phyloP scores from a whole-genome alignment of 2,329 filamentous ascomycete species.

The Monosporascus sp. region DNA sequence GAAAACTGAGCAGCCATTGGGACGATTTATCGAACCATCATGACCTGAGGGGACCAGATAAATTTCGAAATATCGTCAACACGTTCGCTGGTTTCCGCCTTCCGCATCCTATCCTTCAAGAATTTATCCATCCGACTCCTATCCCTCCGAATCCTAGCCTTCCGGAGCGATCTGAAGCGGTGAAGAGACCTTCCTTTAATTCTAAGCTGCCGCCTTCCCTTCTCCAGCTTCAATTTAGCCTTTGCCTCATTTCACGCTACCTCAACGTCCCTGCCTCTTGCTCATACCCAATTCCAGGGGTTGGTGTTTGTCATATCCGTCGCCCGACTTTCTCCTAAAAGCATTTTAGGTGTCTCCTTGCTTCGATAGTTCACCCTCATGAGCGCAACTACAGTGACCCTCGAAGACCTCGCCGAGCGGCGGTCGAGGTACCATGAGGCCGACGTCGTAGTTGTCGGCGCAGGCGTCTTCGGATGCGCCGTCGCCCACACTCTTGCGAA shows the following conservation, averaged over 20 bases:
- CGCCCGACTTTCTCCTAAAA: neutral
- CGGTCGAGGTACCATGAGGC: slow-evolving; percentile 56
- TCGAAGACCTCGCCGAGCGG: slow-evolving; percentile 39
- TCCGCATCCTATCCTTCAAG: too few relatives aligned
- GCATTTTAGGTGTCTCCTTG: neutral
- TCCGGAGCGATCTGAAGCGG: too few relatives aligned
- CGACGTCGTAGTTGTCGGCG: slow-evolving; percentile 89
- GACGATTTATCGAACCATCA: slow-evolving; percentile 27
- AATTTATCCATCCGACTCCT: too few relatives aligned
- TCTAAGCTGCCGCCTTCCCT: too few relatives aligned
- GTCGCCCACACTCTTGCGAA: slow-evolving; percentile 78
- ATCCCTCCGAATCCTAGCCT: too few relatives aligned
- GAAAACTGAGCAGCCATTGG: slow-evolving; percentile 7
- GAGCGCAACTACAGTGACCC: slow-evolving; percentile 28
- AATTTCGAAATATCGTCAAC: neutral
- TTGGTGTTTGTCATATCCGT: too few relatives aligned
- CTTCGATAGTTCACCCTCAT: slow-evolving; percentile 13
- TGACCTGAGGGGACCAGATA: slow-evolving; percentile 20
- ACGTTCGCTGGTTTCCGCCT: slow-evolving; percentile 3
- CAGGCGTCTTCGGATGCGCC: slow-evolving; percentile 84
- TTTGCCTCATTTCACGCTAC: too few relatives aligned
- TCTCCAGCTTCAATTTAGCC: too few relatives aligned
- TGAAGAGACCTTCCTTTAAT: too few relatives aligned
- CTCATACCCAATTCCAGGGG: too few relatives aligned
- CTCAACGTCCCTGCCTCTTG: too few relatives aligned